phyloP scores from a whole-genome alignment of 2,329 filamentous ascomycete species.

The Claviceps cyperi region DNA sequence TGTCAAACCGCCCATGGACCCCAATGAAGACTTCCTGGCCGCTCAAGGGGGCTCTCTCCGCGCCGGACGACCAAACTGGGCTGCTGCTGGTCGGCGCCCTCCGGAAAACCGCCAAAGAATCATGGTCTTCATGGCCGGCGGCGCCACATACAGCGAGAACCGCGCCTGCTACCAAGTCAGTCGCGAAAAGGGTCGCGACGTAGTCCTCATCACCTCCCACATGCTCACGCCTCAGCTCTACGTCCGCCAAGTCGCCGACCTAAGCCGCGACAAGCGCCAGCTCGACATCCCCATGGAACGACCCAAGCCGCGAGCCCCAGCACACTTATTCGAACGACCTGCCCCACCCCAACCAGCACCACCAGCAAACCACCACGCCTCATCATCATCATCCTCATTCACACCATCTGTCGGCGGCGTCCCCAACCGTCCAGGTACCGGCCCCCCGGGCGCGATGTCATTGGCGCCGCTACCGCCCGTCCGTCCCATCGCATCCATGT shows the following conservation, averaged over 20 bases:
- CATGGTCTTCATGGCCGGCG: conserved; percentile 89
- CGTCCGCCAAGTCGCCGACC: conserved; percentile 66
- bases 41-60: conserved; percentile 62
- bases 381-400: neutral
- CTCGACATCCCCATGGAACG: conserved; percentile 71
- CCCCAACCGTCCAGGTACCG: conserved; percentile 9
- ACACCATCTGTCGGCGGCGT: conserved; percentile 17
- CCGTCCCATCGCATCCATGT: conserved; percentile 41
- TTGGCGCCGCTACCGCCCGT: conserved; percentile 5
- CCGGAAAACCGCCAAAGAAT: conserved; percentile 75
- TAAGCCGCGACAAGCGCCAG: conserved; percentile 58
- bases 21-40: conserved; percentile 41
- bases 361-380: conserved; percentile 21
- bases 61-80: conserved; percentile 90
- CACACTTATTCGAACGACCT: conserved; percentile 69
- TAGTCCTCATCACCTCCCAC: conserved; percentile 82
- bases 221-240: conserved; percentile 83
- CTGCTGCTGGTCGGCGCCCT: conserved; percentile 59
- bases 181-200: conserved; percentile 55
- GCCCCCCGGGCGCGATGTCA: conserved; percentile 6
- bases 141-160: conserved; percentile 84
- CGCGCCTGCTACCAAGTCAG: conserved; percentile 81
- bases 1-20: conserved; percentile 53
- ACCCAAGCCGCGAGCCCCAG: conserved; percentile 67
- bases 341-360: conserved; percentile 36